A percentile compares a stretch with the other conserved stretches of the same genome.
These are phyloP conservation scores for Ustilago esculenta DNA, from an alignment of 1,284 basidiomycete species.

Conservation along the genomic window DNA sequence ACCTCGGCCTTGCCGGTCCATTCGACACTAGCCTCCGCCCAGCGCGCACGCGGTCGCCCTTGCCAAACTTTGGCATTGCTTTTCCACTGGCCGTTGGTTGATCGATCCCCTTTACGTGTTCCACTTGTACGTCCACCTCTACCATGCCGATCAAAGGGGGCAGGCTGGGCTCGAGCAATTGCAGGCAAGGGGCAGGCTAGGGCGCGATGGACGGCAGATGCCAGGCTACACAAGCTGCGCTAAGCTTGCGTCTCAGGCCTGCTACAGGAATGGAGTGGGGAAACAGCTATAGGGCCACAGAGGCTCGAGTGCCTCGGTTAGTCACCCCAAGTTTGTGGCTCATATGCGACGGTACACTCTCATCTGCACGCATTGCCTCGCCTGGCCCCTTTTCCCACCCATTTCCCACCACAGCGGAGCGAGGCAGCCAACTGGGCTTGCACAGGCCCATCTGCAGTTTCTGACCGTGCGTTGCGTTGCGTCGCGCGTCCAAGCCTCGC, in stretches of 20 bases:
- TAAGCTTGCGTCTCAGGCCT: not conserved
- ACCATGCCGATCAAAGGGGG: not conserved
- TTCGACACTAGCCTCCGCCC: not conserved
- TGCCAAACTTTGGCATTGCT: no score
- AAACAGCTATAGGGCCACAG: conserved; percentile 3
- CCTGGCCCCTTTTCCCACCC: conserved; percentile 15
- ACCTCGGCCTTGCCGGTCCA: not conserved
- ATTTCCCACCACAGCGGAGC: conserved; percentile 10
- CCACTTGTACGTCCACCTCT: not conserved
- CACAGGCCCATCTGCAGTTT: not conserved
- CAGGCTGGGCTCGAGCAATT: conserved; percentile 12
- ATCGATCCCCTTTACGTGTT: not conserved
- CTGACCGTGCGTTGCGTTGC: conserved; percentile 6
- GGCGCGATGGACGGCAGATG: conserved; percentile 7
- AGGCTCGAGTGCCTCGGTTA: conserved; percentile 34
- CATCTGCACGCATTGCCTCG: conserved; percentile 9
- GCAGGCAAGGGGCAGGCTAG: conserved; percentile 16
- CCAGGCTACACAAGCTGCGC: not conserved
- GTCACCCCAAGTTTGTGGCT: conserved; percentile 8
- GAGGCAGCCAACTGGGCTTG: no score
- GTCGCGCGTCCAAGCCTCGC: conserved; percentile 4
- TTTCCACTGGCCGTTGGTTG: no score
- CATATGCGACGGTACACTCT: no score
- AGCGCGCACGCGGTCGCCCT: no score
- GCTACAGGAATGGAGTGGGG: conserved; percentile 6